Base-by-base conservation (phyloP, 495 filamentous ascomycete species). In the Geoglossum glabrum region DNA sequence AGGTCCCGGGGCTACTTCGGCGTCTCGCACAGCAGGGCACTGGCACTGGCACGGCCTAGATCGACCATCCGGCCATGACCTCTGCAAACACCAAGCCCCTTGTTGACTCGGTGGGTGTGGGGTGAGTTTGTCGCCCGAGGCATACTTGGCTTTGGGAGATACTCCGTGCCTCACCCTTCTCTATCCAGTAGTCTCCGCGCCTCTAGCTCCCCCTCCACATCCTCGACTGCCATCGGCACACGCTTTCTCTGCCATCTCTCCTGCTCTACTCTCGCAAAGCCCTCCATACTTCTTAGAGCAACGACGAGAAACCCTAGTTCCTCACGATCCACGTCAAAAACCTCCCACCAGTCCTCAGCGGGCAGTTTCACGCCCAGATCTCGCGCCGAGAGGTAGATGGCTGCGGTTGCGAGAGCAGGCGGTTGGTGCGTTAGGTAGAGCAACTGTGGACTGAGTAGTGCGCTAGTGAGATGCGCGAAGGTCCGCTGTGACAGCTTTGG, bases 291-390 rank as follows among this genome's bases (percentile, higher is more conserved):
- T 52, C 78, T 71, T 79, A 98, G 80, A 0, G 74, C 89, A 27
- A 95, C 86, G 13, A 94, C 90, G 61, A 98, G 64, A 63, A 97
- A 97, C 3, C 92, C 92, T 51, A 97, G 72, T 67, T 95, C 89
- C 74, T 98, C 92, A 23, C 93, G 75, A 54, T 96, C 90, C n/a
- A 89, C 86, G 71, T 98, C 92, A 68, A 98, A 97, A 0, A 96
- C 85, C 70, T 93, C 89, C 92, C 92, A 98, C 92, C 92, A 98
- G 54, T 87, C 83, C 26, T 72, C 74, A 54, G 82, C 82, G 1
- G 90, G 85, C 68, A 97, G 73, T 66, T 85, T 87, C 30, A 84
- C 77, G 0, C 75, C 81, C 1, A 80, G 66, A 57, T 97, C 89
- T 26, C 85, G 77, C n/a, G 87, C 82, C 9, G 89, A 86, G 19